Evolutionary conservation across 2,329 filamentous ascomycete species (phyloP), one percentile per base, ranked within the genome.

Genomic region (Penicillium sp.): DNA sequence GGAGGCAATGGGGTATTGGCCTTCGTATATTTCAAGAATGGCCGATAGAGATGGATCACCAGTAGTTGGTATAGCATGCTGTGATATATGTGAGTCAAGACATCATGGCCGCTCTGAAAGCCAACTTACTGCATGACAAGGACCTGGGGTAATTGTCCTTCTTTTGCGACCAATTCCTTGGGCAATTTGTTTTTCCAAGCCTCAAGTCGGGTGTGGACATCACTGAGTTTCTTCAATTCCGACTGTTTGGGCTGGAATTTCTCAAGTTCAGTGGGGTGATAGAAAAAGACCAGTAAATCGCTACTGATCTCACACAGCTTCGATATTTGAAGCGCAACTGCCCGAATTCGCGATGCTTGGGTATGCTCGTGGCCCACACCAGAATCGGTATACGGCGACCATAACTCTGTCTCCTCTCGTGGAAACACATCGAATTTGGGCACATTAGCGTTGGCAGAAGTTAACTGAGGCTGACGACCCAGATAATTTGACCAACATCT

Each of bases 21-120:
- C 46, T 89, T 91, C 3, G 85, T 88, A 69, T 97, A 97, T 72
- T 94, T 96, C 47, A 97, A 82, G 69, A 97, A 97, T 0, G 94
- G 93, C 5, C 93, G 86, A 79, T 97, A 97, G 4, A 97, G 86
- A 67, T 97, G 92, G 56, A 97, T 96, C 69, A 95, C 96, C 44
- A 97, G 86, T 1, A 97, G 82, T 68, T 97, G 92, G 73, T 93
- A 96, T 75, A 97, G 96, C 92, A 97, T 97, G 77, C 92, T 97
- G 66, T 21, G 5, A 21, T 14, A 8, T 3, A 7, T 5, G 54
- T 75, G 46, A 72, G 60, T 21, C 31, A 32, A 22, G 14, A 36
- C 22, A 9, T 27, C 2, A 16, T 11, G 11, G 7, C 32, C 18
- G 36, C 11, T 18, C 11, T 6, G 21, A 4, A 4, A 13, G 31